Conservation (phyloP, 78 protist genomes). For the Cavenderia fasciculata region DNA sequence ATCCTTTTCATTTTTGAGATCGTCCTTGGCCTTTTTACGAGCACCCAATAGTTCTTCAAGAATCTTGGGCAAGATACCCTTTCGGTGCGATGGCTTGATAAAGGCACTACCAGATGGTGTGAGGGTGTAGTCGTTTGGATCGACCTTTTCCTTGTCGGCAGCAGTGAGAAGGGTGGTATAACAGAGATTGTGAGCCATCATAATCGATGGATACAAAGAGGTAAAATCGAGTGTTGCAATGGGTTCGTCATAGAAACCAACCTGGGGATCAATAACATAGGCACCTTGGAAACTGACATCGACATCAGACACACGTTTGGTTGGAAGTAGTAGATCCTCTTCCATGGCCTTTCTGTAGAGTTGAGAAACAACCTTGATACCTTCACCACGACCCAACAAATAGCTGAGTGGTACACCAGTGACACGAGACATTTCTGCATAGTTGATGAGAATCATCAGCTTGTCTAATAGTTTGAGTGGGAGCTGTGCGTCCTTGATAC, state of each 20-base stretch:
- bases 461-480: slow-evolving; percentile 97
- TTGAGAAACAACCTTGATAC: slow-evolving; percentile 98
- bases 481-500: slow-evolving; percentile 98
- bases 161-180: slow-evolving; percentile 95
- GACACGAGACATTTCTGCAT: slow-evolving; percentile 99
- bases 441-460: slow-evolving; percentile 97
- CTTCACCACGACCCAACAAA: slow-evolving; percentile 98
- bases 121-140: slow-evolving; percentile 29
- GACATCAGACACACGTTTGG: background rate
- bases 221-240: slow-evolving; percentile 99
- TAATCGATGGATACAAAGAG: slow-evolving; percentile 99
- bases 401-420: slow-evolving; percentile 98
- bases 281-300: slow-evolving; percentile 93
- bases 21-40: slow-evolving; percentile 96
- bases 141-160: slow-evolving; percentile 11
- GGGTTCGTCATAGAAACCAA: slow-evolving; percentile 94
- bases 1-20: slow-evolving; percentile 93
- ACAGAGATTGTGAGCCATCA: slow-evolving; percentile 99
- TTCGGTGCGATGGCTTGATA: slow-evolving; percentile 67
- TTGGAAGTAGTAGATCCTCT: slow-evolving; percentile 90
- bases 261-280: slow-evolving; percentile 90
- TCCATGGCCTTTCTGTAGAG: slow-evolving; percentile 93
- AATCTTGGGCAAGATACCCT: slow-evolving; percentile 98
- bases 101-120: slow-evolving; percentile 92
- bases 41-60: slow-evolving; percentile 97